A percentile compares a stretch with the other conserved stretches of the same genome.
These are phyloP conservation scores for Russula dissimulans DNA, from an alignment of 768 basidiomycete genomes.

Conservation along the genomic window DNA sequence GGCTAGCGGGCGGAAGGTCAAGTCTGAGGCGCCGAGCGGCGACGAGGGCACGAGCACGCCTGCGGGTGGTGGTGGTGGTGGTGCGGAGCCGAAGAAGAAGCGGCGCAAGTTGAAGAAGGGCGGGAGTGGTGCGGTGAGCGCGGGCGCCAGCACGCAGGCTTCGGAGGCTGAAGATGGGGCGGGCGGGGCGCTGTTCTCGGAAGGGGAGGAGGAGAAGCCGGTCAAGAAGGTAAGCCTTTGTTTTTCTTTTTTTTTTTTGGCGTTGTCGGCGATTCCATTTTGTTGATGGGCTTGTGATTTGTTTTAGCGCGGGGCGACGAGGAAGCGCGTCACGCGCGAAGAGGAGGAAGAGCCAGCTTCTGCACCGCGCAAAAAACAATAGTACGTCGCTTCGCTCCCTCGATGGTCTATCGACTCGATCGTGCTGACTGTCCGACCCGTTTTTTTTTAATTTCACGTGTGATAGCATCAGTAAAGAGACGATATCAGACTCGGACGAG, in stretches of 20 bases:
- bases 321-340: conserved; percentile 71
- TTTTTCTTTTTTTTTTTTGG: neutral
- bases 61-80: conserved; percentile 25
- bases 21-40: conserved; percentile 26
- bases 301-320: conserved; percentile 34
- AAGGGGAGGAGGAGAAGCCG: conserved; percentile 56
- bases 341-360: conserved; percentile 62
- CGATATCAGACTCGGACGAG: conserved; percentile 82
- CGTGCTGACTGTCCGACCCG: neutral
- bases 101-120: conserved; percentile 60
- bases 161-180: conserved; percentile 52
- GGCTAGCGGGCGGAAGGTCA: conserved; percentile 40
- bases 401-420: neutral
- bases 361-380: conserved; percentile 70
- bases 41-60: conserved; percentile 40
- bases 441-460: conserved; percentile 1
- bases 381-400: conserved; percentile 37
- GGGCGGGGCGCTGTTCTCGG: conserved; percentile 52
- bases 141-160: conserved; percentile 33
- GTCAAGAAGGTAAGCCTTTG: conserved; percentile 50
- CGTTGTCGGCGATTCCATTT: neutral
- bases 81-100: conserved; percentile 49
- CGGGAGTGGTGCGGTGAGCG: conserved; percentile 28
- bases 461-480: conserved; percentile 77
- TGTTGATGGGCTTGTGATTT: neutral